Evolutionary conservation across 2,329 filamentous ascomycete genomes (phyloP), one percentile per base, ranked within the genome.

Genomic region (Cladosporium cucumerinum): DNA sequence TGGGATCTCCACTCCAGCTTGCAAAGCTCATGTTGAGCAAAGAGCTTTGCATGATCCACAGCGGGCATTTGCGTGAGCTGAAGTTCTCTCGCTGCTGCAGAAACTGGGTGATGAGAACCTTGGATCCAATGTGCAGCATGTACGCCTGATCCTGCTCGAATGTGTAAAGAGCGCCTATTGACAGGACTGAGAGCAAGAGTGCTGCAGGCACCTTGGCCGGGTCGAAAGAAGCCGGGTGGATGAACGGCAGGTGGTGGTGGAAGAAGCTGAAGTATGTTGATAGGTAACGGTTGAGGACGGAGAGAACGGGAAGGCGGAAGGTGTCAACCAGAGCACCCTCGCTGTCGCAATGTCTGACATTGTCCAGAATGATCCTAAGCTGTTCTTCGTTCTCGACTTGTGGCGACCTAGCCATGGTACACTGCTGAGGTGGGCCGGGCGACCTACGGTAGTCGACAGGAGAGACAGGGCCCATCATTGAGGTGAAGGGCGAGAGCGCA

Each of bases 21-120:
- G 95, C 93, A 77, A 99, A 98, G 70, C 97, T 89, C 95, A 98
- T 98, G 83, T 99, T 99, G 65, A 99, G 83, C 62, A 99, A 82
- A 3, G 93, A 96, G 77, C 92, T 92, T 77, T 99, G 95, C 92
- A 98, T 98, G 57, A 94, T 95, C 94, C 95, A 98, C 16, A 99
- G 80, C 4, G 95, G 95, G 73, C 94, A 98, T 78, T 97, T 98
- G 72, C 94, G 89, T 10, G 95, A 98, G 82, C 94, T 97, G 78
- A 98, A 98, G 79, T 96, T 97, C 78, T 97, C 93, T 83, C 97
- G 97, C 81, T 97, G 96, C 79, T 97, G 93, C 68, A 99, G 79
- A 78, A 98, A 98, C 77, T 97, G 92, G 76, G 96, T 97, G 72
- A 98, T 93, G 21, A 99, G 86, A 30, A 98, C 91, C 82, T 98